These are phyloP conservation scores for Auriculariales sp. DNA, from an alignment of 768 basidiomycete species.

Conservation along the genomic window DNA sequence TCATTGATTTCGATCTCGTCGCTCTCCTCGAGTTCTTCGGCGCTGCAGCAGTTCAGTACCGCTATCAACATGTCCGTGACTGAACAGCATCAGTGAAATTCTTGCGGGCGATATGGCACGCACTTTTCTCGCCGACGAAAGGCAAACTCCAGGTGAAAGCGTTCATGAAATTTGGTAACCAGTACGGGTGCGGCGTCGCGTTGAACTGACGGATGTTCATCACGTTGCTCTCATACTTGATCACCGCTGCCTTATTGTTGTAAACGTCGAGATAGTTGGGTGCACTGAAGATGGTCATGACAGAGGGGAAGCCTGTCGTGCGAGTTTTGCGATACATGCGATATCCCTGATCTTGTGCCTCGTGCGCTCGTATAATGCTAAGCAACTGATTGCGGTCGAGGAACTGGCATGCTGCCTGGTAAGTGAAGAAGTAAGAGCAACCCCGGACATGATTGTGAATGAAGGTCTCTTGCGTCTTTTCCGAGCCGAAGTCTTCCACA, in stretches of 20 bases:
- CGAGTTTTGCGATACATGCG: slow-evolving; percentile 38
- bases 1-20: slow-evolving; percentile 21
- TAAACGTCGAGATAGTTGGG: slow-evolving; percentile 38
- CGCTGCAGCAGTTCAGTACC: slow-evolving; percentile 32
- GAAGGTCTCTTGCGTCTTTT: slow-evolving; percentile 29
- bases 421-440: slow-evolving; percentile 40
- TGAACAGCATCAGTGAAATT: slow-evolving; percentile 7
- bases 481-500: slow-evolving; percentile 31
- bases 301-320: slow-evolving; percentile 36
- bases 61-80: slow-evolving; percentile 39
- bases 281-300: slow-evolving; percentile 38
- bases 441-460: slow-evolving; percentile 35
- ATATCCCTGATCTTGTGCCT: slow-evolving; percentile 34
- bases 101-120: neutral
- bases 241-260: slow-evolving; percentile 38
- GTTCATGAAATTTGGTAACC: slow-evolving; percentile 39
- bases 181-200: slow-evolving; percentile 34
- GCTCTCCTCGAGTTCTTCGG: slow-evolving; percentile 32
- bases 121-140: slow-evolving; percentile 31
- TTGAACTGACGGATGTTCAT: slow-evolving; percentile 39
- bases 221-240: slow-evolving; percentile 37
- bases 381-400: slow-evolving; percentile 33
- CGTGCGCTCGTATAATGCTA: slow-evolving; percentile 35
- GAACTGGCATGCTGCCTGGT: slow-evolving; percentile 32
- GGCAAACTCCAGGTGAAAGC: slow-evolving; percentile 36